Evolutionary conservation across 352 stramenopile species (phyloP).

Genomic region (Pythium insidiosum): DNA sequence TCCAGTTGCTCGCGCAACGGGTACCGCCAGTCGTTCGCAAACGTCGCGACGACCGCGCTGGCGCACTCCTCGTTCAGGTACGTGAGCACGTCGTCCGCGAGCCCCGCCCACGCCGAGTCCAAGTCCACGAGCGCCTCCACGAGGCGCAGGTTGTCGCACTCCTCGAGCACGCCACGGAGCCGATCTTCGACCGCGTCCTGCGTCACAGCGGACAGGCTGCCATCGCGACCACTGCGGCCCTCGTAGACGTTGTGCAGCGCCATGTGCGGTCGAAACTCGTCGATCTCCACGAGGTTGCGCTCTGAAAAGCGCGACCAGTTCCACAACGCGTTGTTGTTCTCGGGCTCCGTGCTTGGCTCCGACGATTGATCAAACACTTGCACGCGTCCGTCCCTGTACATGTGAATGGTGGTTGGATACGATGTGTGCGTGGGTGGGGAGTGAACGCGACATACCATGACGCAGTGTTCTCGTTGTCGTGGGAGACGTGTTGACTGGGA

Average conservation of each 20-base stretch:
- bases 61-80: conserved; percentile 71
- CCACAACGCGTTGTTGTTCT: conserved; percentile 30
- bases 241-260: conserved; percentile 81
- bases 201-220: conserved; percentile 40
- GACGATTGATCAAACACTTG: conserved; percentile 56
- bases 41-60: conserved; percentile 31
- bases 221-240: conserved; percentile 37
- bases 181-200: conserved; percentile 55
- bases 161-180: conserved; percentile 47
- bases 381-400: conserved; percentile 35
- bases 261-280: conserved; percentile 70
- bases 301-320: conserved; percentile 43
- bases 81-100: conserved; percentile 63
- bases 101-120: conserved; percentile 70
- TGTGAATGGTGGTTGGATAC: no score
- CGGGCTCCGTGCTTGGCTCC: conserved; percentile 3
- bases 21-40: conserved; percentile 74
- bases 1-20: conserved; percentile 40
- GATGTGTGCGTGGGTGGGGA: no score
- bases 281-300: conserved; percentile 57
- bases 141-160: conserved; percentile 54
- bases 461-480: no score
- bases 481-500: no score
- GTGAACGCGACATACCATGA: conserved; percentile 26
- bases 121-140: conserved; percentile 73